phyloP scores from a whole-genome alignment of 2,329 filamentous ascomycete species.

The Hawksworthiomyces lignivorus region DNA sequence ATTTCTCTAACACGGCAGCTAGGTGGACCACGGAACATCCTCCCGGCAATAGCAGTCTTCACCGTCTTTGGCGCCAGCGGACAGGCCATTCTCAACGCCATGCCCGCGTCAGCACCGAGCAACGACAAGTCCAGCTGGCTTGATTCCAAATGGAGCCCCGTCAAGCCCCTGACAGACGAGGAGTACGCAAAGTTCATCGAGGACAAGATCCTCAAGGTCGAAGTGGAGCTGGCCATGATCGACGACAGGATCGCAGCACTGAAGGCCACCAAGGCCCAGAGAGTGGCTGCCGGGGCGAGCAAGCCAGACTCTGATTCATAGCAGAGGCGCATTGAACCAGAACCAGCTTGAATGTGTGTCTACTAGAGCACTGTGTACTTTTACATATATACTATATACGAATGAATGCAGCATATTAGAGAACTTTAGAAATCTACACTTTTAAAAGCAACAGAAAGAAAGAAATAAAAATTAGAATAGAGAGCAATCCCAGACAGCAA shows the following conservation, averaged over 20 bases:
- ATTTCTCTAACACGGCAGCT: not conserved
- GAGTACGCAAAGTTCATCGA: constrained; percentile 64
- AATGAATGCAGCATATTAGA: too few relatives aligned
- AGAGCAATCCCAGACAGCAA: too few relatives aligned
- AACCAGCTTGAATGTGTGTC: too few relatives aligned
- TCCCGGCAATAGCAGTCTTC: constrained; percentile 44
- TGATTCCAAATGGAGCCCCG: constrained; percentile 64
- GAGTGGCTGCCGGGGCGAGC: too few relatives aligned
- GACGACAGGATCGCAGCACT: constrained; percentile 60
- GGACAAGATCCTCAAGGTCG: constrained; percentile 62
- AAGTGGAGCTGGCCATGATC: constrained; percentile 71
- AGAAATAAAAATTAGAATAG: too few relatives aligned
- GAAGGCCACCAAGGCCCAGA: constrained; percentile 4
- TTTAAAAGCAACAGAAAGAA: too few relatives aligned
- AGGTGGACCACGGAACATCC: constrained; percentile 46
- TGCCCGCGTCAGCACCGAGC: constrained; percentile 2
- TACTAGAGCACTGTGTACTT: too few relatives aligned
- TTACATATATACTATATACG: too few relatives aligned
- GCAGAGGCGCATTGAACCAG: too few relatives aligned
- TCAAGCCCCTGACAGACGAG: constrained; percentile 60
- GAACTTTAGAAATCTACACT: too few relatives aligned
- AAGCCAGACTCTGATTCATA: too few relatives aligned
- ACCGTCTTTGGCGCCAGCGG: constrained; percentile 28
- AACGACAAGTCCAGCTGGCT: constrained; percentile 24
- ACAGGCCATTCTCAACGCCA: constrained; percentile 19